Evolutionary conservation across 805 yeast genomes (phyloP), one percentile per base, ranked within the genome.

Genomic region (Yarrowia sp.): DNA sequence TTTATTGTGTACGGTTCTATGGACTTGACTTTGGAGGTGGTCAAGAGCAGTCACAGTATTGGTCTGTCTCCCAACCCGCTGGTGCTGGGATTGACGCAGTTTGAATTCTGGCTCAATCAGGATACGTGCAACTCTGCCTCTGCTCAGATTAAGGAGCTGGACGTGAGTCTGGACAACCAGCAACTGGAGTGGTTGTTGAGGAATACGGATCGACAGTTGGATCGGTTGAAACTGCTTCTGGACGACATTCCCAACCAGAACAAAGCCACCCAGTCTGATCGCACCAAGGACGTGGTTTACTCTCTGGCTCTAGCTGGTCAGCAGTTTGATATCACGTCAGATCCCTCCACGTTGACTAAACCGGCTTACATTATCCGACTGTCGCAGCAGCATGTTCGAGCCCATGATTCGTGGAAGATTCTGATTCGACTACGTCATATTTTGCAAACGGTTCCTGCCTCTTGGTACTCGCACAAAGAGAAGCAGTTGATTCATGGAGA

Each of bases 261-360:
- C 40, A 41, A 41, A 40, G 41, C 38, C 4, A 41, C 51, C 2
- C 40, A 41, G 28, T 28, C 51, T 2, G 63, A 58, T 3, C 10
- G 63, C 24, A 43, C 28, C 24, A 52, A 30, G 46, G 78, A 78
- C 49, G 67, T 82, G 4, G 71, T 84, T 4, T 77, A 81, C 46
- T 75, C 77, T 48, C 67, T 82, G 22, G 78, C 84, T 1, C 68
- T 73, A 9, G 85, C 86, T 4, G 82, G 86, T 56, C 81, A 78
- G 32, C 70, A 71, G 24, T 81, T 75, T 69, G 81, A 81, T 32
- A 82, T 92, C 46, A 85, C 85, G 58, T 89, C 89, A 67, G 98
- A 95, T 70, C 96, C 98, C 0, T 85, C 90, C 6, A 97, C 92
- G 19, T 81, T 93, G 62, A 92, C 98, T 1, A 87, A 91, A 61